Evolutionary conservation across 2,329 filamentous ascomycete genomes (phyloP), one percentile per base, ranked within the genome.

Genomic region (Venturia nashicola): DNA sequence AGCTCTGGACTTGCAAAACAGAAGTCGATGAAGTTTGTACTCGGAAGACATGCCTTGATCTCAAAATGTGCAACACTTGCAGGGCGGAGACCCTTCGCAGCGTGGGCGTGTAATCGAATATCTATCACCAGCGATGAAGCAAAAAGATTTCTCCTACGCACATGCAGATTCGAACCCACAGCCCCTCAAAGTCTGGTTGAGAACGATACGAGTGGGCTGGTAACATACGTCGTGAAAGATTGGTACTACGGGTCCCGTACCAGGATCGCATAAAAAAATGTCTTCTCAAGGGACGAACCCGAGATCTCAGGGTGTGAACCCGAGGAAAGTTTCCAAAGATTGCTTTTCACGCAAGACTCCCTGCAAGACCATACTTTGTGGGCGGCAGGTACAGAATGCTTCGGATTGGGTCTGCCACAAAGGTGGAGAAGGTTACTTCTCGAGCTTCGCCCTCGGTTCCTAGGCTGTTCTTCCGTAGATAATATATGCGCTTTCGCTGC

Each of bases 321-420:
- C 27, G 27, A 27, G 27, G 27, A 27, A 27, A 27, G 48, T 34
- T 55, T 55, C 48, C 48, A 55, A 55, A 55, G 8, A 55, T 55
- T 55, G 12, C 48, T 55, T 55, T 55, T 55, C 51, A 57, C 51
- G 7, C 51, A 57, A 57, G 46, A 51, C 46, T 51, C 20, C 46
- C 46, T 51, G 46, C 51, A 57, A 57, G 51, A 36, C 51, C 27
- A 36, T 27, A 51, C 44, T 51, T 27, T 51, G 46, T 27, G 46
- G 46, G 46, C 46, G 46, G 20, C 46, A 51, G 46, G 46, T 51
- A 51, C 46, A 51, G 46, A 51, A 51, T 27, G 46, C 46, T 51
- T 51, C 46, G 46, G 46, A 27, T 23, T 27, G 23, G 20, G 46
- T 51, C 46, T 51, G 46, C 46, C 46, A 51, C 20, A 27, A 51